Evolutionary conservation across 2,329 filamentous ascomycete genomes (phyloP).

Genomic region (Arthroderma sp.): DNA sequence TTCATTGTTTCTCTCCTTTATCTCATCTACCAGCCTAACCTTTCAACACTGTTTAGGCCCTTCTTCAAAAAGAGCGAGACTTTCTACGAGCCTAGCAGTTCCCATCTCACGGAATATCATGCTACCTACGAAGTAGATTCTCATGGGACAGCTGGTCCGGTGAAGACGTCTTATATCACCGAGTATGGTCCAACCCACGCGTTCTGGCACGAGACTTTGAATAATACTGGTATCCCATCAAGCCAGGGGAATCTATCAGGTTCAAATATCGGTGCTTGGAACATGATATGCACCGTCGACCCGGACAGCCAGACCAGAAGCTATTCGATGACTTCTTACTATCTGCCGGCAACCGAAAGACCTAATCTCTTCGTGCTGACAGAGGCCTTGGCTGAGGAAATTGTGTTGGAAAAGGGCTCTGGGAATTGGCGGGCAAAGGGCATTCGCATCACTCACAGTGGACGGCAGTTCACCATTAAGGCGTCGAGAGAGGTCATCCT

Average conservation of each 20-base stretch:
- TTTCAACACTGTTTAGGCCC: constrained; percentile 26
- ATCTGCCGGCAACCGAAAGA: constrained; percentile 23
- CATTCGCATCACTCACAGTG: constrained; percentile 28
- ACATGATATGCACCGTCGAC: constrained; percentile 16
- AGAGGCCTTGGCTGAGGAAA: constrained; percentile 33
- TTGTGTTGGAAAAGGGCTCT: constrained; percentile 28
- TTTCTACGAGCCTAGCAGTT: constrained; percentile 19
- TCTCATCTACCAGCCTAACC: too few species aligned
- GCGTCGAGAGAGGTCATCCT: constrained; percentile 42
- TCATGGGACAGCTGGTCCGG: constrained; percentile 23
- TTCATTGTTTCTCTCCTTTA: neutral
- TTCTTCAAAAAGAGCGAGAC: constrained; percentile 40
- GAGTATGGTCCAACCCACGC: constrained; percentile 18
- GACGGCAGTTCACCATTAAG: constrained; percentile 22
- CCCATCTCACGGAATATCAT: constrained; percentile 16
- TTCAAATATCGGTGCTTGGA: constrained; percentile 31
- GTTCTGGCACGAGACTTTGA: constrained; percentile 34
- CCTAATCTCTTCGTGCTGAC: constrained; percentile 37
- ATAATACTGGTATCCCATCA: constrained; percentile 24
- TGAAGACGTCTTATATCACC: constrained; percentile 19
- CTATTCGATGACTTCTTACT: constrained; percentile 33
- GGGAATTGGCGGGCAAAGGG: constrained; percentile 25
- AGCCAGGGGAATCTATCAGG: constrained; percentile 28
- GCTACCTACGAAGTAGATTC: constrained; percentile 6
- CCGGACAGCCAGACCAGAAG: constrained; percentile 23